Base-by-base conservation (phyloP, 2,329 filamentous ascomycete genomes). In the Sporothrix variecibatus region DNA sequence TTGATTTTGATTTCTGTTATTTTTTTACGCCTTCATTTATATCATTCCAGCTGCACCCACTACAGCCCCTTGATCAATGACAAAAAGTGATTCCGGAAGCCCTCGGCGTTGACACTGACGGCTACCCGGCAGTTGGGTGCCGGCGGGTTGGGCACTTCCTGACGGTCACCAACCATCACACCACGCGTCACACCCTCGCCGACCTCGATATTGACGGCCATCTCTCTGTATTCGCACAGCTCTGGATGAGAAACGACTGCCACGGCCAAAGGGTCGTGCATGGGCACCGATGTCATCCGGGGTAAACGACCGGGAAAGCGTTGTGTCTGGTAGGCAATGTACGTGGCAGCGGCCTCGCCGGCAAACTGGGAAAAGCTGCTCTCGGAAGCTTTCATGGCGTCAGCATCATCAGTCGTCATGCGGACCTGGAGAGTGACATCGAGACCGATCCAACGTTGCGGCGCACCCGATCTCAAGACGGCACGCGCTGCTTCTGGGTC, bases 221-320 rank as follows among this genome's bases (percentile, higher is more conserved):
- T 26, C 11, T 62, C 69, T 12, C 46, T 46, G 38, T 71, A 71
- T 15, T 60, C 31, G 69, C 69, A 71, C 11, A 71, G 53, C n/a
- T 71, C 69, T 2, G 69, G 69, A 9, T 31, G 69, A 8, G 69
- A 62, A 11, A 71, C 69, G 20, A 71, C 51, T 12, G 69, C 69
- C 5, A 71, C 69, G 9, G 69, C 69, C n/a, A 71, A 53, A n/a
- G 69, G 69, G 38, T 71, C 69, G 38, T 71, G 69, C 69, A 71
- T 71, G 12, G 69, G 69, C 15, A 71, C 53, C 3, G 51, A 60
- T 2, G 51, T 62, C 51, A 62, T 71, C 9, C 23, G 31, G 2
- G 69, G 51, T 1, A 17, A 28, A 6, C 69, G 69, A 9, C 69
- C 69, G 2, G 69, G 69, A 23, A 71, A 71, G 11, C 69, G 69